phyloP scores from a whole-genome alignment of 805 yeast genomes.

The Trichomonascus vanleenenianus region DNA sequence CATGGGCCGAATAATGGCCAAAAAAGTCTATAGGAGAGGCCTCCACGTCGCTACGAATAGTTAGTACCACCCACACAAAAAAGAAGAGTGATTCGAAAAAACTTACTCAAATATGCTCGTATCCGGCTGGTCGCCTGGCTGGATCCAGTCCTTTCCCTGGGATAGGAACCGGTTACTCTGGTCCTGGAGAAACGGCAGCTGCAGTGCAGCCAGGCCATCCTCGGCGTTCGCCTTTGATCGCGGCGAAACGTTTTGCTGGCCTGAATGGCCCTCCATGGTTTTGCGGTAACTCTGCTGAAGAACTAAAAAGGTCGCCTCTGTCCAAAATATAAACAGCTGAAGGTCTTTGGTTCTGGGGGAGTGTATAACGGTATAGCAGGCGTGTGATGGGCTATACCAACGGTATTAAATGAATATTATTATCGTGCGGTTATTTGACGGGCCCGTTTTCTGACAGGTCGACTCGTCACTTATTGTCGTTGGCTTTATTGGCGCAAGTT shows the following conservation, averaged over 20 bases:
- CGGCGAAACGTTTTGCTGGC: neutral
- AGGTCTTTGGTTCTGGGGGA: no score
- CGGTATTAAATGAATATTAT: no score
- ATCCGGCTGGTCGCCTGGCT: constrained; percentile 10
- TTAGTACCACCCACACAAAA: neutral
- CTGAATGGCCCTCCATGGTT: neutral
- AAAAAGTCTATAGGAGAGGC: constrained; percentile 17
- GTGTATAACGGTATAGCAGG: no score
- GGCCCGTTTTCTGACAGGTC: no score
- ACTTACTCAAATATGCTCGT: constrained; percentile 11
- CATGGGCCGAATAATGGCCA: constrained; percentile 16
- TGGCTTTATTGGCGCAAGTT: no score
- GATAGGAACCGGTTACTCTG: constrained; percentile 11
- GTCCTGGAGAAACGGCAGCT: constrained; percentile 19
- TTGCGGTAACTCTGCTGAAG: no score
- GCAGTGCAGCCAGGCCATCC: constrained; percentile 12
- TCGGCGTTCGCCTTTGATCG: neutral
- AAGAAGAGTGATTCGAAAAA: neutral
- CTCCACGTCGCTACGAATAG: constrained; percentile 8
- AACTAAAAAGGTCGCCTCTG: no score
- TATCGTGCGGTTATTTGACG: no score
- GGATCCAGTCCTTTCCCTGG: constrained; percentile 19
- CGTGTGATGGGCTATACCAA: no score
- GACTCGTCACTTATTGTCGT: no score
- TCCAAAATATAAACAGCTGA: no score